Conservation (phyloP, 2,329 filamentous ascomycete species). For the Tetracladium maxilliforme region DNA sequence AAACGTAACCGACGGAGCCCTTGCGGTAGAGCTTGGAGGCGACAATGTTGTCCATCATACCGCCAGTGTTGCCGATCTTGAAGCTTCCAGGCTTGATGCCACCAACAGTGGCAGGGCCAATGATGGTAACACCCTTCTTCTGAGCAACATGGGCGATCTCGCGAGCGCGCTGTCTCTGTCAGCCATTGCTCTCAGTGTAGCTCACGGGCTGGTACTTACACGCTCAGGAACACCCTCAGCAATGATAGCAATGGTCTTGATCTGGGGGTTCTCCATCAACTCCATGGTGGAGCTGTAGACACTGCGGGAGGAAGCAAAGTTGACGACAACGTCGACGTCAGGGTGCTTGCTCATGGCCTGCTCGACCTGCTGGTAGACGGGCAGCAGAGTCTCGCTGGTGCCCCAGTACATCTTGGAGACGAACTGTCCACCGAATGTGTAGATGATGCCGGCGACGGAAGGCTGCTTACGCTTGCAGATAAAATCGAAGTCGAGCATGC, state of each 20-base stretch:
- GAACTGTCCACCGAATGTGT: conserved; percentile 99
- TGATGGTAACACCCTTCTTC: conserved; percentile 99
- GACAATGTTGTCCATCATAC: conserved; percentile 99
- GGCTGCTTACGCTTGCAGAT: conserved; percentile 98
- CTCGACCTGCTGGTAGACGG: conserved; percentile 87
- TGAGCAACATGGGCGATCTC: conserved; percentile 93
- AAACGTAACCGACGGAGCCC: conserved; percentile 97
- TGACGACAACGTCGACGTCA: conserved; percentile 95
- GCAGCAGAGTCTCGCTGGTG: conserved; percentile 95
- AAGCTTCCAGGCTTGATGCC: conserved; percentile 98
- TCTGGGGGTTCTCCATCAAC: conserved; percentile 91
- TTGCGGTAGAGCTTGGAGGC: conserved; percentile 99
- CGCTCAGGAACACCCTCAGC: conserved; percentile 97
- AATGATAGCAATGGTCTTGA: conserved; percentile 98
- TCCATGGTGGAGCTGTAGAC: conserved; percentile 99
- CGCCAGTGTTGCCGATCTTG: conserved; percentile 99
- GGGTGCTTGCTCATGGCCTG: conserved; percentile 95
- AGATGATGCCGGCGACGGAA: conserved; percentile 97
- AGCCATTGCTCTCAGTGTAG: conserved; percentile 7
- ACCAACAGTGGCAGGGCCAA: conserved; percentile 94
- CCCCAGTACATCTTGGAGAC: conserved; percentile 99
- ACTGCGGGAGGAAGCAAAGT: conserved; percentile 97
- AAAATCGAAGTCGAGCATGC: conserved; percentile 99
- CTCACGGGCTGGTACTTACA: conserved; percentile 37
- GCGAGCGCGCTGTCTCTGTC: conserved; percentile 60